phyloP scores from a whole-genome alignment of 2,329 filamentous ascomycete genomes.

The Drechslerella coelobrocha region DNA sequence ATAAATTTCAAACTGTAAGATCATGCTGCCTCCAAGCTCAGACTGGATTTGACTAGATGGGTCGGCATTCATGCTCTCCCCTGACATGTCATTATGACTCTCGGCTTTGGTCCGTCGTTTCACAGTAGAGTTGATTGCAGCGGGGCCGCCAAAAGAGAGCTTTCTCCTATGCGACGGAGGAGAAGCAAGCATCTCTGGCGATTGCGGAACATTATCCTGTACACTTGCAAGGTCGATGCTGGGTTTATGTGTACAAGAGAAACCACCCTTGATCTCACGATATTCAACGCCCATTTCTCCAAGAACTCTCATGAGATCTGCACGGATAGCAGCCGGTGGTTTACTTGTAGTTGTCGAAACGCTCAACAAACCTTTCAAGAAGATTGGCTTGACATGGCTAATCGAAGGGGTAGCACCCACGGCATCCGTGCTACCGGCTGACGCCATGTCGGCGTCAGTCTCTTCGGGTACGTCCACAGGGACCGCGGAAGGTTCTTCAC shows the following conservation, averaged over 20 bases:
- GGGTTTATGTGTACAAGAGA: conserved; percentile 84
- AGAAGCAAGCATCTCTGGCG: conserved; percentile 53
- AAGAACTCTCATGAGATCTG: conserved; percentile 88
- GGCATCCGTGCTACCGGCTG: conserved; percentile 63
- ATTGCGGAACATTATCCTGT: conserved; percentile 63
- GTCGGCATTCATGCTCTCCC: conserved; percentile 81
- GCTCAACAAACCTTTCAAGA: conserved; percentile 93
- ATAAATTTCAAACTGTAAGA: conserved; percentile 90
- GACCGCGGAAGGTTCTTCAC: conserved; percentile 72
- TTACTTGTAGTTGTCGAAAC: conserved; percentile 96
- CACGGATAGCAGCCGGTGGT: conserved; percentile 81
- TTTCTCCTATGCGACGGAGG: conserved; percentile 56
- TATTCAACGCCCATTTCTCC: conserved; percentile 89
- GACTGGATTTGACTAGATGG: conserved; percentile 83
- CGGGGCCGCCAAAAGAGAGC: conserved; percentile 53
- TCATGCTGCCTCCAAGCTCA: conserved; percentile 82
- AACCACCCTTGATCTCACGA: conserved; percentile 89
- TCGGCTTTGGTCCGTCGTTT: conserved; percentile 70
- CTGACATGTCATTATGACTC: conserved; percentile 84
- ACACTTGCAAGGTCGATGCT: conserved; percentile 85
- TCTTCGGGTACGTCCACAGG: conserved; percentile 79
- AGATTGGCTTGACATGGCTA: conserved; percentile 90
- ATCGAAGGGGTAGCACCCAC: conserved; percentile 61
- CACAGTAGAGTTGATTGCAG: conserved; percentile 32
- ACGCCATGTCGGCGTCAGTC: conserved; percentile 78